phyloP scores from a whole-genome alignment of 1,139 yeast genomes.

The Protomyces inundatus region DNA sequence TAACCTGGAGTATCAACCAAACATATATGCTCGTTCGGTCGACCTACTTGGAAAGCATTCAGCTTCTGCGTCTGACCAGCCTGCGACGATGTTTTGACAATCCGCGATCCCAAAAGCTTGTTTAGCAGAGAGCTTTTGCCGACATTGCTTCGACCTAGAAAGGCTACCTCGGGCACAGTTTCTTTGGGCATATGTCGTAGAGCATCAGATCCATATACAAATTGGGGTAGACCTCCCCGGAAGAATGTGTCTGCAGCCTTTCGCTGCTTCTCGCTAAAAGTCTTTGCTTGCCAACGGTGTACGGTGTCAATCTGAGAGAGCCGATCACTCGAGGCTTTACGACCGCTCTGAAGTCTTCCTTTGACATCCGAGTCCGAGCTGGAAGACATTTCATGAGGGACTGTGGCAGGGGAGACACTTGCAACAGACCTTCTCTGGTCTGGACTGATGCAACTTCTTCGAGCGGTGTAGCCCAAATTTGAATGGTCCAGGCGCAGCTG shows the following conservation, averaged over 20 bases:
- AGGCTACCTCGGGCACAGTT: conserved; percentile 16
- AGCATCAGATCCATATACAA: neutral
- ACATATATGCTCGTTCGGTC: neutral
- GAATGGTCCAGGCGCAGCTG: no score
- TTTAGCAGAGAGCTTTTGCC: conserved; percentile 20
- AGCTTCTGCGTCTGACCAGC: conserved; percentile 21
- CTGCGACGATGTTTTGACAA: conserved; percentile 17
- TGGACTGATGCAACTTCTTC: no score
- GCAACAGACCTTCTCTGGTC: no score
- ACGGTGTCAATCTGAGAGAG: neutral
- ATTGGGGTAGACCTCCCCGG: neutral
- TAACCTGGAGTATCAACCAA: conserved; percentile 24
- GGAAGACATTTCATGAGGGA: no score
- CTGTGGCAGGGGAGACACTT: no score
- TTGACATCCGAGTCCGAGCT: no score
- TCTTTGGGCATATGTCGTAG: neutral
- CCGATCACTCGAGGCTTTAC: no score
- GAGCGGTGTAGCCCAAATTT: no score
- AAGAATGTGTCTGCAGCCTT: neutral
- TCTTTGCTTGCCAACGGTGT: neutral
- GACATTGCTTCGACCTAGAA: conserved; percentile 20
- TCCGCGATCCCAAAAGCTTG: conserved; percentile 1
- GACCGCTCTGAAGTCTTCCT: no score
- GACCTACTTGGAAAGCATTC: conserved; percentile 20
- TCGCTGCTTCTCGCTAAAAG: neutral